Conservation (phyloP, 1,284 basidiomycete genomes). For the Wolfiporia cocos region DNA sequence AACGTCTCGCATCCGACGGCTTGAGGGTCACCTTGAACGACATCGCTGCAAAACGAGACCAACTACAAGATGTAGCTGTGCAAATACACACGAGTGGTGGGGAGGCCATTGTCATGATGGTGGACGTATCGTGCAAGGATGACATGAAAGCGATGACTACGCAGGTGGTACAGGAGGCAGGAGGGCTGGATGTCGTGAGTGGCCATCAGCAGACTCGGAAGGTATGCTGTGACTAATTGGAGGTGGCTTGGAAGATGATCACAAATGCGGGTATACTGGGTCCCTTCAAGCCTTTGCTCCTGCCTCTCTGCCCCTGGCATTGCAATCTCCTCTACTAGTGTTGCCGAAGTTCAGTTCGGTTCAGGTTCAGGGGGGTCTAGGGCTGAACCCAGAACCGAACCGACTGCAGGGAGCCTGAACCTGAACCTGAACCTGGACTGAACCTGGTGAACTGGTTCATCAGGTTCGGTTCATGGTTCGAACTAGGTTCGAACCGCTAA, state of each 20-base stretch:
- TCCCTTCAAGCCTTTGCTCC: not conserved
- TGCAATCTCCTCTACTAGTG: too few relatives aligned
- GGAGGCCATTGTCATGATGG: constrained; percentile 18
- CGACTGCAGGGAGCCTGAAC: too few relatives aligned
- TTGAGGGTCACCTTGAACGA: constrained; percentile 32
- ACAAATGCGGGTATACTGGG: constrained; percentile 25
- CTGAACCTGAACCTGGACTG: too few relatives aligned
- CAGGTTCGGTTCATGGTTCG: too few relatives aligned
- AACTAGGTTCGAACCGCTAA: too few relatives aligned
- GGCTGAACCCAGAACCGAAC: too few relatives aligned
- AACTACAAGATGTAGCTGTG: constrained; percentile 20
- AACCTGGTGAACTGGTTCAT: too few relatives aligned
- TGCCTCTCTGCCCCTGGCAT: too few relatives aligned
- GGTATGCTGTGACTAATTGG: not conserved
- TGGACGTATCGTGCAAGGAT: constrained; percentile 29
- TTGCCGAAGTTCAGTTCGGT: too few relatives aligned
- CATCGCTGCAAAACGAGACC: constrained; percentile 17
- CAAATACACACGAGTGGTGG: constrained; percentile 24
- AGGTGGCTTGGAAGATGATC: constrained; percentile 19
- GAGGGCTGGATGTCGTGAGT: constrained; percentile 7
- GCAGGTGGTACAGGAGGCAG: constrained; percentile 9
- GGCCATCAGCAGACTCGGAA: not conserved
- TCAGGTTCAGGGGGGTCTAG: too few relatives aligned
- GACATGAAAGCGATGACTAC: constrained; percentile 30
- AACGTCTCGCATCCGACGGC: constrained; percentile 33